A percentile compares a stretch with the other conserved stretches of the same genome.
Conservation (phyloP, 2,329 filamentous ascomycete genomes). For the Xylariomycetidae sp. region DNA sequence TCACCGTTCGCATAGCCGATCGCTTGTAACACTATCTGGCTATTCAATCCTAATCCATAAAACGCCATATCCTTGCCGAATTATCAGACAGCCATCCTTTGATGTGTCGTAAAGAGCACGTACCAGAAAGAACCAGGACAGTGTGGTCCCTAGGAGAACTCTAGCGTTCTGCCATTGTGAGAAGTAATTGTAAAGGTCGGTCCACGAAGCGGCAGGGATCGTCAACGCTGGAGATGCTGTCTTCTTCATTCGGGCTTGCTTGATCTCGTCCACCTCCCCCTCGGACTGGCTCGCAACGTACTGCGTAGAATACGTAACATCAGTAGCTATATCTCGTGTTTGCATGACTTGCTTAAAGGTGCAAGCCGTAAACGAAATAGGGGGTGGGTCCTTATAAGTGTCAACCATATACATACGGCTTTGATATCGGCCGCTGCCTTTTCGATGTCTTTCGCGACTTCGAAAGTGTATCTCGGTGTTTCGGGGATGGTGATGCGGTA, state of each 20-base stretch:
- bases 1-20: slow-evolving; percentile 65
- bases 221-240: slow-evolving; percentile 48
- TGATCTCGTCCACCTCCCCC: slow-evolving; percentile 43
- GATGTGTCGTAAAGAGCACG: slow-evolving; percentile 8
- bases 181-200: slow-evolving; percentile 65
- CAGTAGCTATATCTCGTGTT: no score
- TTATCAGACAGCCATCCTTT: slow-evolving; percentile 8
- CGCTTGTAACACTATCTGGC: slow-evolving; percentile 62
- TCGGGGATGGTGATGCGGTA: slow-evolving; percentile 83
- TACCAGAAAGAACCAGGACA: slow-evolving; percentile 76
- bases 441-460: slow-evolving; percentile 69
- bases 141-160: slow-evolving; percentile 68
- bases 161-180: slow-evolving; percentile 64
- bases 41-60: slow-evolving; percentile 73
- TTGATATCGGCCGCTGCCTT: slow-evolving; percentile 71
- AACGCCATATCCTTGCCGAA: slow-evolving; percentile 55
- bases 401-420: no score
- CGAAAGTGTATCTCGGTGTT: slow-evolving; percentile 79
- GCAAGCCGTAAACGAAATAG: no score
- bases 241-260: slow-evolving; percentile 50
- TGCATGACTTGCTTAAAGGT: no score
- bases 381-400: no score
- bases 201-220: slow-evolving; percentile 65
- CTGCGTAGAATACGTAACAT: no score
- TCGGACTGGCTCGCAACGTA: slow-evolving; percentile 46